Evolutionary conservation across 2,329 filamentous ascomycete genomes (phyloP).

Genomic region (Simplicillium aogashimaense): DNA sequence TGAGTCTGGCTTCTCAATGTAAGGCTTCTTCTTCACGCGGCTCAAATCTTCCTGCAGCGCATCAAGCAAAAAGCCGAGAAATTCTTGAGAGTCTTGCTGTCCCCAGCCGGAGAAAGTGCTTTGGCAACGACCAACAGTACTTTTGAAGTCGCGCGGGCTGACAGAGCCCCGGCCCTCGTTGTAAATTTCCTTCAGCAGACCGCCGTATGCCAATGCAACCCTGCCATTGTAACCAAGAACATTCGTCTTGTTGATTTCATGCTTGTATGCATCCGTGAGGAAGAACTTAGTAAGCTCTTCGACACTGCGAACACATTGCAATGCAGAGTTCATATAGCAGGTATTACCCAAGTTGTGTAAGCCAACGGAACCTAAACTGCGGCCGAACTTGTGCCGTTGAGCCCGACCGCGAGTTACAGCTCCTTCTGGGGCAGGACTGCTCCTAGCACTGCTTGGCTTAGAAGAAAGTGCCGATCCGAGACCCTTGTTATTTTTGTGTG

Average conservation of each 20-base stretch:
- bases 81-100: slow-evolving; percentile 96
- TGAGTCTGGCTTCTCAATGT: slow-evolving; percentile 94
- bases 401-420: slow-evolving; percentile 62
- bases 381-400: slow-evolving; percentile 59
- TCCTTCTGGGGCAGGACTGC: slow-evolving; percentile 52
- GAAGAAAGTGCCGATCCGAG: slow-evolving; percentile 16
- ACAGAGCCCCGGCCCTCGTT: slow-evolving; percentile 59
- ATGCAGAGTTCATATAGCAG: slow-evolving; percentile 97
- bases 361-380: slow-evolving; percentile 67
- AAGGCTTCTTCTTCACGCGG: slow-evolving; percentile 88
- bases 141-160: slow-evolving; percentile 73
- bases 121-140: slow-evolving; percentile 68
- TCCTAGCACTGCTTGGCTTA: slow-evolving; percentile 47
- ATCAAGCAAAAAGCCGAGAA: slow-evolving; percentile 88
- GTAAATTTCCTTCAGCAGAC: slow-evolving; percentile 70
- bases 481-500: slow-evolving; percentile 23
- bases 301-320: slow-evolving; percentile 89
- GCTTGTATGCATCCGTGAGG: slow-evolving; percentile 60
- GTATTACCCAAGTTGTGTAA: slow-evolving; percentile 90
- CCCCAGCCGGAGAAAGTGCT: slow-evolving; percentile 87
- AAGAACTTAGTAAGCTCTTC: slow-evolving; percentile 94
- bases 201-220: slow-evolving; percentile 77
- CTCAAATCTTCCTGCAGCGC: slow-evolving; percentile 93
- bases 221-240: slow-evolving; percentile 76
- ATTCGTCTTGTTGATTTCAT: slow-evolving; percentile 78